Conservation (phyloP, 2,329 filamentous ascomycete genomes). For the Waltergamsia citrina region DNA sequence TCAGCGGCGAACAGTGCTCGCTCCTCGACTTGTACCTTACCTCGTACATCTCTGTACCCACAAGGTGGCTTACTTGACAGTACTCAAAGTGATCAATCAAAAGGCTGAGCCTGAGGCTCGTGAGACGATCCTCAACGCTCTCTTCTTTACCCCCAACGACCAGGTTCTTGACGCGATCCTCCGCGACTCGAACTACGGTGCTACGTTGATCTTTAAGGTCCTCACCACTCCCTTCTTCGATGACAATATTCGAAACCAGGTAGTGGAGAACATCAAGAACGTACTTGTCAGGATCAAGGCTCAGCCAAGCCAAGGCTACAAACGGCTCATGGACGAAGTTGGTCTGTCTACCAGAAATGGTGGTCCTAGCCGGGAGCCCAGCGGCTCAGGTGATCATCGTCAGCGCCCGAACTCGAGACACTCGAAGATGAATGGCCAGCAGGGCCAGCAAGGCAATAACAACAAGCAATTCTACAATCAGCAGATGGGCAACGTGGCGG, state of each 20-base stretch:
- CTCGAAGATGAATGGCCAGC: constrained; percentile 32
- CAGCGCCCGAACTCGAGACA: constrained; percentile 49
- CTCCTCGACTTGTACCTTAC: constrained; percentile 84
- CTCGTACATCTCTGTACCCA: constrained; percentile 94
- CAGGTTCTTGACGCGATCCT: constrained; percentile 83
- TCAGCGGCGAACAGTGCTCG: constrained; percentile 79
- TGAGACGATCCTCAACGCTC: constrained; percentile 77
- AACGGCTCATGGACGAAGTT: constrained; percentile 97
- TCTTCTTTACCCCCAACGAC: constrained; percentile 88
- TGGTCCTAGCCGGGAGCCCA: constrained; percentile 23
- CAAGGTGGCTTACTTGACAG: constrained; percentile 95
- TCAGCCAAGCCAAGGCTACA: constrained; percentile 91
- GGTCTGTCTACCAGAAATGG: constrained; percentile 64
- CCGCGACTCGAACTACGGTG: constrained; percentile 82
- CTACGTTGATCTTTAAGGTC: constrained; percentile 97
- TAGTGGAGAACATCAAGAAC: constrained; percentile 84
- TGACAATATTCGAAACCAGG: constrained; percentile 76
- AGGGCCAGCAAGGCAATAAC: constrained; percentile 28
- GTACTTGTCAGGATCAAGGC: constrained; percentile 87
- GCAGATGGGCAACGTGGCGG: too few relatives aligned
- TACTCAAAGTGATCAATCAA: constrained; percentile 97
- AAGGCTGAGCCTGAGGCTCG: constrained; percentile 88
- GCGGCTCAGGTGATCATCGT: constrained; percentile 37
- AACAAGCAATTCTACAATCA: constrained; percentile 40
- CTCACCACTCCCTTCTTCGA: constrained; percentile 96